These are phyloP conservation scores for Penicillium ucsense DNA, from an alignment of 495 filamentous ascomycete species.

Conservation along the genomic window DNA sequence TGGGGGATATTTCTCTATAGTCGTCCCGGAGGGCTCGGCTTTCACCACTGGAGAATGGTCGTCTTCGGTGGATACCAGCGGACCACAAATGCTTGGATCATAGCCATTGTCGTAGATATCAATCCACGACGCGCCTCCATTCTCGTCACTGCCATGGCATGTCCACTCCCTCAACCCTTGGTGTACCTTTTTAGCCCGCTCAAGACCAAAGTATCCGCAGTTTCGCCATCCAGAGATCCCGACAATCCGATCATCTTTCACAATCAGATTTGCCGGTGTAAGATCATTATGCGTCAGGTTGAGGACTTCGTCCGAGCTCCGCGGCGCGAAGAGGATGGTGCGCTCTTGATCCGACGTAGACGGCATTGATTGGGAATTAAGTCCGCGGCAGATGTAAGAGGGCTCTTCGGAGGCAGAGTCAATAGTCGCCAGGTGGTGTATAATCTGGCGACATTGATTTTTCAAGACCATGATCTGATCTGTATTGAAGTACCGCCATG, in stretches of 20 bases:
- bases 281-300: conserved; percentile 31
- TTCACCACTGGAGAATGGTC: conserved; percentile 23
- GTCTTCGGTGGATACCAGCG: conserved; percentile 8
- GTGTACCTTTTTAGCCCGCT: conserved; percentile 25
- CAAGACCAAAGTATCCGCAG: conserved; percentile 34
- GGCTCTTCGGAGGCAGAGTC: conserved; percentile 20
- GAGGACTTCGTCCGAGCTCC: conserved; percentile 16
- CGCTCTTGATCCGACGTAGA: conserved; percentile 17
- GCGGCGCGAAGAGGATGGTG: conserved; percentile 25
- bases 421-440: conserved; percentile 18
- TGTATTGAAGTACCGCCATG: conserved; percentile 29
- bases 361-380: conserved; percentile 24
- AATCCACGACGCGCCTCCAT: conserved; percentile 14
- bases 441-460: conserved; percentile 27
- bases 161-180: conserved; percentile 20
- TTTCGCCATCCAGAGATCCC: conserved; percentile 34
- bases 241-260: conserved; percentile 28
- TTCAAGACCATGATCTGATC: conserved; percentile 27
- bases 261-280: conserved; percentile 28
- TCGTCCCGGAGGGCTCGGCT: conserved; percentile 22
- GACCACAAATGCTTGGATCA: conserved; percentile 2
- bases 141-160: conserved; percentile 1
- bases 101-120: conserved; percentile 27
- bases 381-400: conserved; percentile 28
- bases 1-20: conserved; percentile 22